Percentiles rank a stretch among this genome's conserved stretches.
These are phyloP conservation scores for Mediolabrus comicus DNA, from an alignment of 108 stramenopile species.

Conservation along the genomic window DNA sequence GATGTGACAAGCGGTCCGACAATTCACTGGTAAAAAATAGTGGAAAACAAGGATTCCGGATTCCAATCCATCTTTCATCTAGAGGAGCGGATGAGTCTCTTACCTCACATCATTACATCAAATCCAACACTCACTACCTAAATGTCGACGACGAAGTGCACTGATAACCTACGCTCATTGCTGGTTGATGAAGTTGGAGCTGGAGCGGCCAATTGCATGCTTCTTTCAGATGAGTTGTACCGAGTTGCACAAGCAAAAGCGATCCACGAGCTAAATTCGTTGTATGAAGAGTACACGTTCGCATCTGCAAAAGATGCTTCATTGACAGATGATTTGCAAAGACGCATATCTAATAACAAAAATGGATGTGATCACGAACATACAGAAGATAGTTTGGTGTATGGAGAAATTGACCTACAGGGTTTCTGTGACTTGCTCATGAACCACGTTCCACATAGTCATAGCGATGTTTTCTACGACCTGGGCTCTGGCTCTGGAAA, in stretches of 20 bases:
- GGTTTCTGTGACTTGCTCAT: background rate
- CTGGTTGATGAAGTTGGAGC: background rate
- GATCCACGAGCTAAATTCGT: background rate
- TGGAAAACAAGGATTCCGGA: no score
- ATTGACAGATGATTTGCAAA: background rate
- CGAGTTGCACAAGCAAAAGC: background rate
- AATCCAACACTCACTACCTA: no score
- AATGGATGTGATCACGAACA: background rate
- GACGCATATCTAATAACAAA: background rate
- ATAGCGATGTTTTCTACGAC: constrained; percentile 55
- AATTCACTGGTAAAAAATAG: no score
- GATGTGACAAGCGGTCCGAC: no score
- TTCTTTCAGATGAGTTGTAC: background rate
- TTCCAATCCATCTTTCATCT: no score
- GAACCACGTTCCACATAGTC: background rate
- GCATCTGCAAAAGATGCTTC: background rate
- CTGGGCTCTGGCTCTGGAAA: constrained; percentile 61
- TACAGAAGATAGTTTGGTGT: background rate
- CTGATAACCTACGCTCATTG: background rate
- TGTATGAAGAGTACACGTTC: constrained; percentile 1
- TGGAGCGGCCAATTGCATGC: background rate
- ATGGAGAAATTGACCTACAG: background rate
- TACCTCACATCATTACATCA: no score
- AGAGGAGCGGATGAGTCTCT: no score
- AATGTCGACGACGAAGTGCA: no score